Evolutionary conservation across 78 protist species (phyloP).

Genomic region (Chrysochromulina parva): DNA sequence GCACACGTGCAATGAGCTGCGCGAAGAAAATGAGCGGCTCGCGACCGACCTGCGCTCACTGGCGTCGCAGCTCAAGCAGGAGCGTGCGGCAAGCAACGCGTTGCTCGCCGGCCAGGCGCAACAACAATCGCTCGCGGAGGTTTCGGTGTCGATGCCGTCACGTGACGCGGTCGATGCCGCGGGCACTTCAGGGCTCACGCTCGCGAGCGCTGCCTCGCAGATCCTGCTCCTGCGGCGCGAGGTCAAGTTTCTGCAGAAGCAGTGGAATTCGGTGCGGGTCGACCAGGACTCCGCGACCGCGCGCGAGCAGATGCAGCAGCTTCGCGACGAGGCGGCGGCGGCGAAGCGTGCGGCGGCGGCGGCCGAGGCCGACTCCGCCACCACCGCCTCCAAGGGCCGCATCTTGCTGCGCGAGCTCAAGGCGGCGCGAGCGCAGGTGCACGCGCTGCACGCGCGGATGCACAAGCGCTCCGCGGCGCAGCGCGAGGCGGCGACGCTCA

Average conservation of each 20-base stretch:
- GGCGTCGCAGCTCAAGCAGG: not conserved
- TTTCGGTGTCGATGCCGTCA: not conserved
- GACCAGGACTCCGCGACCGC: not conserved
- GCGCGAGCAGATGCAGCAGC: not conserved
- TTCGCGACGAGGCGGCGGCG: not conserved
- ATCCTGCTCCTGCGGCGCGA: not conserved
- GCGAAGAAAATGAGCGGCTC: not conserved
- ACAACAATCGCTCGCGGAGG: not conserved
- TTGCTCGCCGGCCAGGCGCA: not conserved
- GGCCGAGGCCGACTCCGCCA: not conserved
- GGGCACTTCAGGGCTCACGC: not conserved
- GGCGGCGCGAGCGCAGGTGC: not conserved
- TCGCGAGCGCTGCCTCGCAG: conserved; percentile 1
- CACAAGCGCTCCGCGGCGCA: not conserved
- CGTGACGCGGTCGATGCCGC: not conserved
- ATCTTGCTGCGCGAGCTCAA: not conserved
- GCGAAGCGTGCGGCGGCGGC: not conserved
- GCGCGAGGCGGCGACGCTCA: not conserved
- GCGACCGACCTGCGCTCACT: too few relatives aligned
- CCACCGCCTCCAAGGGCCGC: not conserved
- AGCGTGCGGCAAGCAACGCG: not conserved
- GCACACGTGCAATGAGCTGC: not conserved
- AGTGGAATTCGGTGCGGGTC: not conserved
- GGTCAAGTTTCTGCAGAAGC: conserved; percentile 16
- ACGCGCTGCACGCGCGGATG: conserved; percentile 3